Evolutionary conservation across 176 grass and related monocot species (phyloP).

Genomic region (Oropetium thomaeum): DNA sequence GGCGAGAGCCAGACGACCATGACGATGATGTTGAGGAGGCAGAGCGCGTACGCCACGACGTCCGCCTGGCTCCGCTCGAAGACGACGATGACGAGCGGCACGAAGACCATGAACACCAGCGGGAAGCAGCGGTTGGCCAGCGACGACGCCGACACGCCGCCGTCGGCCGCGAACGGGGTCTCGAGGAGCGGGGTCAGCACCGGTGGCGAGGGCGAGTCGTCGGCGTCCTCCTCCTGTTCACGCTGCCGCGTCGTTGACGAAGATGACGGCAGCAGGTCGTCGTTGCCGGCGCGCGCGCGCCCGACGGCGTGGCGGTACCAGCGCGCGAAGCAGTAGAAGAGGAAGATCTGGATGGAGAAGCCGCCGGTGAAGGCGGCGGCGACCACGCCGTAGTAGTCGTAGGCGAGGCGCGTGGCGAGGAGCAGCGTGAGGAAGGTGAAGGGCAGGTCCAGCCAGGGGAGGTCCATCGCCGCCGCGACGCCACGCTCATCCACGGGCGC

Average conservation of each 20-base stretch:
- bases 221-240: conserved; percentile 10
- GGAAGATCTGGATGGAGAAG: conserved; percentile 60
- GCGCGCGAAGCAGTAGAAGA: conserved; percentile 59
- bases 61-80: conserved; percentile 65
- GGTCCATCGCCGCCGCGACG: conserved; percentile 35
- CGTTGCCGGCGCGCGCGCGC: neutral
- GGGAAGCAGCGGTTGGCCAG: conserved; percentile 45
- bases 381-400: conserved; percentile 45
- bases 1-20: conserved; percentile 63
- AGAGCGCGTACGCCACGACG: conserved; percentile 50
- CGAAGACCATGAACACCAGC: conserved; percentile 53
- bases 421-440: conserved; percentile 55
- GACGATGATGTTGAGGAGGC: conserved; percentile 52
- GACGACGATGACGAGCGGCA: conserved; percentile 54
- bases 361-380: conserved; percentile 48
- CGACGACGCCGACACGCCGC: neutral
- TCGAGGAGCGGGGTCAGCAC: conserved; percentile 41
- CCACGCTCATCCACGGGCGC: neutral
- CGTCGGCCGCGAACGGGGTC: neutral
- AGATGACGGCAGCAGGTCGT: neutral
- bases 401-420: conserved; percentile 45
- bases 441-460: conserved; percentile 48
- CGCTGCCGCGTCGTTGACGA: neutral
- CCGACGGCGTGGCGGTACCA: conserved; percentile 38
- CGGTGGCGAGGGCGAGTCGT: conserved; percentile 26